A percentile compares a stretch with the other conserved stretches of the same genome.
These are phyloP conservation scores for Cyberlindnera maritima DNA, from an alignment of 805 yeast species.

Conservation along the genomic window DNA sequence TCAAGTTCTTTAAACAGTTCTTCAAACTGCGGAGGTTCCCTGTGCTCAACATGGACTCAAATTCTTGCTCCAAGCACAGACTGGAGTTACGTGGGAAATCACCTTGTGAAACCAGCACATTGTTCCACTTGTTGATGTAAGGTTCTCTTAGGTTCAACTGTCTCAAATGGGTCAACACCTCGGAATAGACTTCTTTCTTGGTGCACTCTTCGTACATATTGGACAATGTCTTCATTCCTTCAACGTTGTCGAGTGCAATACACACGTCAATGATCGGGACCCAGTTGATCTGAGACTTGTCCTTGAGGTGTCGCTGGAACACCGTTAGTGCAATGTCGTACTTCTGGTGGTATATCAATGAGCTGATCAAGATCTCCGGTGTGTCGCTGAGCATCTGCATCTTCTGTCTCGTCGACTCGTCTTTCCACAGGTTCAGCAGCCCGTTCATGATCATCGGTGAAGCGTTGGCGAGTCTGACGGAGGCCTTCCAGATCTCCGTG, in stretches of 20 bases:
- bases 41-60: slow-evolving; percentile 15
- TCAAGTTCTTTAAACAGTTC: slow-evolving; percentile 14
- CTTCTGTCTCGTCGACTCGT: background rate
- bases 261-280: slow-evolving; percentile 14
- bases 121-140: slow-evolving; percentile 19
- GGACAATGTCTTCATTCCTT: slow-evolving; percentile 7
- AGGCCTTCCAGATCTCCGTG: slow-evolving; percentile 16
- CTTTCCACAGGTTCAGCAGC: slow-evolving; percentile 10
- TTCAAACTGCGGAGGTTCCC: slow-evolving; percentile 15
- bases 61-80: slow-evolving; percentile 11
- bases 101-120: slow-evolving; percentile 13
- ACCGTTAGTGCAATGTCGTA: slow-evolving; percentile 11
- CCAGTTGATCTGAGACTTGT: slow-evolving; percentile 13
- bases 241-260: slow-evolving; percentile 5
- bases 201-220: slow-evolving; percentile 9
- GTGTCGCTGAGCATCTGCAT: slow-evolving; percentile 11
- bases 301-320: slow-evolving; percentile 1
- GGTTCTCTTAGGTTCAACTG: slow-evolving; percentile 7
- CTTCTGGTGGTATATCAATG: slow-evolving; percentile 19
- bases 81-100: slow-evolving; percentile 20
- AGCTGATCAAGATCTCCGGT: slow-evolving; percentile 14
- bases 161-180: slow-evolving; percentile 13
- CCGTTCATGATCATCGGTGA: slow-evolving; percentile 16
- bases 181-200: slow-evolving; percentile 2
- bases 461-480: slow-evolving; percentile 16